Evolutionary conservation across 345 rosid species (phyloP).

Genomic region (Moringa oleifera): DNA sequence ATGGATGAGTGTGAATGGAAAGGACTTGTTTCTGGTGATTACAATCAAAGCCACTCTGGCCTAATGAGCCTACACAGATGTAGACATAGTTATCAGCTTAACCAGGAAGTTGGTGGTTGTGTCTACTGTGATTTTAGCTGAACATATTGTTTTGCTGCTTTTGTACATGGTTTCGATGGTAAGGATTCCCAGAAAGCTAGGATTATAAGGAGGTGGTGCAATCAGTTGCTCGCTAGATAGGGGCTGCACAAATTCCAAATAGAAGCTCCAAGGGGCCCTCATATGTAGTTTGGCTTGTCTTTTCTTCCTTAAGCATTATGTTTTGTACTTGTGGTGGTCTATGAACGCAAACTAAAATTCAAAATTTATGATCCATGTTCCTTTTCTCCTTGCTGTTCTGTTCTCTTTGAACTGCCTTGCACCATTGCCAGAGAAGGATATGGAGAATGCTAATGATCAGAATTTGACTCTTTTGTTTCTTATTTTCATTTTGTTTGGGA

Average conservation of each 20-base stretch:
- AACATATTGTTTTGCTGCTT: conserved; percentile 6
- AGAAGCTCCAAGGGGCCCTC: not conserved
- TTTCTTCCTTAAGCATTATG: not conserved
- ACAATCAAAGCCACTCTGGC: conserved; percentile 11
- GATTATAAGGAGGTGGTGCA: conserved; percentile 16
- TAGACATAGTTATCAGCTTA: conserved; percentile 8
- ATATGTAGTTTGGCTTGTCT: not conserved
- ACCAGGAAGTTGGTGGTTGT: conserved; percentile 14
- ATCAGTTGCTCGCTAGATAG: conserved; percentile 25
- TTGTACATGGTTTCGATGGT: conserved; percentile 26
- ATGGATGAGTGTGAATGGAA: conserved; percentile 2
- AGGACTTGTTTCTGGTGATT: conserved; percentile 1
- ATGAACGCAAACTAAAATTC: not conserved
- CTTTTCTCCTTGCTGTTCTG: too few species aligned
- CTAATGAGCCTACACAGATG: conserved; percentile 12
- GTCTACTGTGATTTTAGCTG: conserved; percentile 12
- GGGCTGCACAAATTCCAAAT: not conserved
- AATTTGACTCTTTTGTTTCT: too few species aligned
- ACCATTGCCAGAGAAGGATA: too few species aligned
- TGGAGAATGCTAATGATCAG: too few species aligned
- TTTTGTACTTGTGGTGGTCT: not conserved
- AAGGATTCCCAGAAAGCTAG: conserved; percentile 20
- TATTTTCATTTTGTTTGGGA: too few species aligned
- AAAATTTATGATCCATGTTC: not conserved
- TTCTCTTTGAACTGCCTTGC: too few species aligned